Conservation (phyloP, 2,329 filamentous ascomycete species). For the Orbilia brochopaga region DNA sequence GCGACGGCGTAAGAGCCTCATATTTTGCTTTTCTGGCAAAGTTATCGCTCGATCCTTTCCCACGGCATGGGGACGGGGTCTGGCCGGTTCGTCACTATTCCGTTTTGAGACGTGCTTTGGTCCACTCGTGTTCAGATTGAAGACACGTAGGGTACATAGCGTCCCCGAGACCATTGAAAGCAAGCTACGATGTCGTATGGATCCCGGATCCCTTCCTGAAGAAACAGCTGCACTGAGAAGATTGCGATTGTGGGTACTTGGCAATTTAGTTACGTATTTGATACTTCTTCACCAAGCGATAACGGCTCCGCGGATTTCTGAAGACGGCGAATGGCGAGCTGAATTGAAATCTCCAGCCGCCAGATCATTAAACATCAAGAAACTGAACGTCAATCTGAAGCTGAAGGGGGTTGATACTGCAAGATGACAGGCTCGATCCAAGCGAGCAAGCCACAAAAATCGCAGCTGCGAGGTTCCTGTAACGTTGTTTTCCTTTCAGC, state of each 20-base stretch:
- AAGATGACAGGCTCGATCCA: constrained; percentile 38
- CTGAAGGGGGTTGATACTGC: constrained; percentile 24
- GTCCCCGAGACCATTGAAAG: not conserved
- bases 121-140: constrained; percentile 27
- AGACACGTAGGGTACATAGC: constrained; percentile 20
- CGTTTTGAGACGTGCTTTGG: constrained; percentile 42
- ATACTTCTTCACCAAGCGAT: not conserved
- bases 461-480: constrained; percentile 22
- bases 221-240: not conserved
- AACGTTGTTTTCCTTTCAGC: not conserved
- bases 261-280: not conserved
- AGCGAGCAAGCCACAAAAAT: constrained; percentile 44
- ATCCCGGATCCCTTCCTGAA: constrained; percentile 5
- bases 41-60: not conserved
- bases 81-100: constrained; percentile 22
- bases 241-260: not conserved
- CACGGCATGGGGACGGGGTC: not conserved
- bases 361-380: not conserved
- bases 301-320: not conserved
- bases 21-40: constrained; percentile 4
- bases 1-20: constrained; percentile 43
- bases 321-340: not conserved
- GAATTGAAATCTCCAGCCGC: not conserved
- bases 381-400: not conserved
- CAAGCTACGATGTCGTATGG: not conserved